Evolutionary conservation across 352 stramenopile genomes (phyloP).

Genomic region (Pythium oligandrum): DNA sequence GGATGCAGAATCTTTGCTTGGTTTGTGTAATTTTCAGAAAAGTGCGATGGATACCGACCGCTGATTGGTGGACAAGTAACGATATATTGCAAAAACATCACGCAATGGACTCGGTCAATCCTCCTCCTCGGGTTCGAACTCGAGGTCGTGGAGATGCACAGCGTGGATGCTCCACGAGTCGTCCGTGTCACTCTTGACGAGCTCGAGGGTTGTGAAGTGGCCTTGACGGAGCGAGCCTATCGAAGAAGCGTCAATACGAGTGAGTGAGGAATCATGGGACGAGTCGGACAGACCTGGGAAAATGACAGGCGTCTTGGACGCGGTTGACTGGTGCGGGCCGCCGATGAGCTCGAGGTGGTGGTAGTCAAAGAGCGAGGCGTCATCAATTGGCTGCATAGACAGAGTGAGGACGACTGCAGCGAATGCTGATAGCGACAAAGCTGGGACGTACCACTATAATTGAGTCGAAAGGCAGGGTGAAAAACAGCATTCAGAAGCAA

Average conservation of each 20-base stretch:
- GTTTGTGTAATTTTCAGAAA: too few species aligned
- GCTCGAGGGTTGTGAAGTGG: constrained; percentile 73
- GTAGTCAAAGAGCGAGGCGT: background rate
- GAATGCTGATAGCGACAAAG: too few species aligned
- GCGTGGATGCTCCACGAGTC: constrained; percentile 44
- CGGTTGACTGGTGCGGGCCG: constrained; percentile 36
- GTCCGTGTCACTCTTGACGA: constrained; percentile 45
- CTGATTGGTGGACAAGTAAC: too few species aligned
- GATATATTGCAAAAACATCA: too few species aligned
- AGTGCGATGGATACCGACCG: too few species aligned
- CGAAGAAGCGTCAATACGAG: background rate
- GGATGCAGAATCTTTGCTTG: too few species aligned
- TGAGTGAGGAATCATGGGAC: too few species aligned
- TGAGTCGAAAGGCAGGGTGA: too few species aligned
- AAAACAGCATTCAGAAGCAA: too few species aligned
- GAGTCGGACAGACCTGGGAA: constrained; percentile 38
- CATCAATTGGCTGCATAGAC: too few species aligned
- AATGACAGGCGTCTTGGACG: constrained; percentile 40
- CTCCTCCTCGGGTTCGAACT: constrained; percentile 1
- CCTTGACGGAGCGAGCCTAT: constrained; percentile 57
- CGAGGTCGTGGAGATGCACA: constrained; percentile 8
- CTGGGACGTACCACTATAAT: too few species aligned
- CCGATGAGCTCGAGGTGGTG: constrained; percentile 60
- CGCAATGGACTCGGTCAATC: background rate
- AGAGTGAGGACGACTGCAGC: too few species aligned